phyloP scores from a whole-genome alignment of 352 stramenopile genomes.

The Phytophthora nicotianae region DNA sequence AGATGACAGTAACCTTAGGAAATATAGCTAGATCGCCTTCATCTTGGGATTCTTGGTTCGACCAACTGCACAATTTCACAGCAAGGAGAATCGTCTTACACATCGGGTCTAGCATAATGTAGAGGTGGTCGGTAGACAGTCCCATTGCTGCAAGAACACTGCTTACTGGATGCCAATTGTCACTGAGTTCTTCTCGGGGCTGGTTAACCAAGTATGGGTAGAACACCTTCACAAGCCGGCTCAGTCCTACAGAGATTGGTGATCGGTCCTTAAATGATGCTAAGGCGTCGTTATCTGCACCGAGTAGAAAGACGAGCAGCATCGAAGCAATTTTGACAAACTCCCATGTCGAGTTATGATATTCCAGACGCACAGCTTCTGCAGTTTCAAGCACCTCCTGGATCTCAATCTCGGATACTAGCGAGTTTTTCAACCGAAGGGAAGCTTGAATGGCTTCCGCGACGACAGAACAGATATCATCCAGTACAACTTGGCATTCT shows the following conservation, averaged over 20 bases:
- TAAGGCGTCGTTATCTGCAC: conserved; percentile 1
- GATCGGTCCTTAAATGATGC: not conserved
- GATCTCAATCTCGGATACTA: conserved; percentile 54
- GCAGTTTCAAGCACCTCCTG: conserved; percentile 39
- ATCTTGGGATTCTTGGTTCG: conserved; percentile 22
- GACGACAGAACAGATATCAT: conserved; percentile 24
- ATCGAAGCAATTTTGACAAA: conserved; percentile 33
- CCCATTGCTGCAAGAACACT: conserved; percentile 33
- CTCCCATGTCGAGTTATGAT: conserved; percentile 37
- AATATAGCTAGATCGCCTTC: conserved; percentile 24
- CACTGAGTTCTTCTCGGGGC: conserved; percentile 45
- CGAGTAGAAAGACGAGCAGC: conserved; percentile 23
- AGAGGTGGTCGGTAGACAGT: conserved; percentile 22
- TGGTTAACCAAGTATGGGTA: conserved; percentile 75
- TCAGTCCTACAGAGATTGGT: conserved; percentile 37
- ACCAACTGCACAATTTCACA: conserved; percentile 23
- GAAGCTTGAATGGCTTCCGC: conserved; percentile 20
- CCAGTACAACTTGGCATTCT: conserved; percentile 24
- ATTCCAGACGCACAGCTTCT: conserved; percentile 31
- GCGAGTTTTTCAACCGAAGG: conserved; percentile 34
- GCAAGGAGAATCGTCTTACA: conserved; percentile 64
- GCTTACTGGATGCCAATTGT: conserved; percentile 44
- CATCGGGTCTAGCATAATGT: conserved; percentile 47
- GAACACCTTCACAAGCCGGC: conserved; percentile 56
- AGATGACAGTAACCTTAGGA: conserved; percentile 58